Percentiles rank a stretch among this genome's conserved stretches.
These are phyloP conservation scores for Leccinum subtestaceum DNA, from an alignment of 768 basidiomycete genomes.

Conservation along the genomic window DNA sequence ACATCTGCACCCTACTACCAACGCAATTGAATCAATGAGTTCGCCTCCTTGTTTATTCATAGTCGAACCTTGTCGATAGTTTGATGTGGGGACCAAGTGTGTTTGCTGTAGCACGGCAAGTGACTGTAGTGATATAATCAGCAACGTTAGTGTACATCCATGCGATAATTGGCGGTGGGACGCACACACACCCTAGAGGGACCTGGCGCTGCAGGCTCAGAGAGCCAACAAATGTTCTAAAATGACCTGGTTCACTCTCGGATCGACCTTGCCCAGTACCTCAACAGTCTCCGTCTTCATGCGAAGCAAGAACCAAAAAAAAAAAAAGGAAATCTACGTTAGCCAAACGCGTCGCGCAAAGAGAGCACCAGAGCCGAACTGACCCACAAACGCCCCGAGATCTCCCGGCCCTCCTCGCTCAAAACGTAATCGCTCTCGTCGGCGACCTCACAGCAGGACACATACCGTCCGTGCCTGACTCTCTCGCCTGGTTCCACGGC, in stretches of 20 bases:
- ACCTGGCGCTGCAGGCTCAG: conserved; percentile 1
- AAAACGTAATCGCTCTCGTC: conserved; percentile 35
- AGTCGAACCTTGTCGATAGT: too few species aligned
- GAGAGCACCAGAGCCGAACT: conserved; percentile 1
- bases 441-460: conserved; percentile 24
- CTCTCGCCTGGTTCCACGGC: conserved; percentile 27
- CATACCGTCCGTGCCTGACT: conserved; percentile 29
- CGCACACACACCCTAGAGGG: background rate
- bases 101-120: background rate
- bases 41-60: background rate
- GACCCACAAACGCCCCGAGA: conserved; percentile 36
- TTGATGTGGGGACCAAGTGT: background rate
- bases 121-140: background rate
- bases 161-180: background rate
- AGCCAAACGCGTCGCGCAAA: background rate
- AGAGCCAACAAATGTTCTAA: conserved; percentile 21
- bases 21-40: background rate
- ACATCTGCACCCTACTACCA: background rate
- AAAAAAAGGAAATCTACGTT: background rate
- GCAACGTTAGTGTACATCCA: background rate
- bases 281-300: conserved; percentile 29
- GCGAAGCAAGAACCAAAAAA: background rate
- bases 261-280: conserved; percentile 26
- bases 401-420: conserved; percentile 29
- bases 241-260: conserved; percentile 27